Base-by-base conservation (phyloP, 805 yeast species). In the Monosporozyma servazzii region DNA sequence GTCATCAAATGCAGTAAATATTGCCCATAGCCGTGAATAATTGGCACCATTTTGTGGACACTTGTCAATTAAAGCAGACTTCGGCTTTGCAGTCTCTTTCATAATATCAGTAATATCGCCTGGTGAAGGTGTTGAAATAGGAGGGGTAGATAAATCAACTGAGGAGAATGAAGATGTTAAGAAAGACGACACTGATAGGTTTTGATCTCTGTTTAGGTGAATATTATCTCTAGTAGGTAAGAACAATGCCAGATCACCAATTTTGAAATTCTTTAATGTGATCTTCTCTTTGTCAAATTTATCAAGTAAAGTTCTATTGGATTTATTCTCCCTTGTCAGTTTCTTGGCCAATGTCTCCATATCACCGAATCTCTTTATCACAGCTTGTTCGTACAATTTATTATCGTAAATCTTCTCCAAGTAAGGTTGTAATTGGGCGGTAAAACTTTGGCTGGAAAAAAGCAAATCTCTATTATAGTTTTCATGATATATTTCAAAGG, bases 261-360 rank as follows among this genome's bases (percentile, higher is more conserved):
- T 68, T 52, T 77, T 77, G 68, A 91, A 91, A 56, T 79, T 74
- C 53, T 75, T 76, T 56, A 89, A 75, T 0, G 93, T 75, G 3
- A 91, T 76, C 61, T 82, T 84, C 46, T 75, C 69, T 31, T 54
- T 51, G 33, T 59, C 58, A 39, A 51, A 56, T 40, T 59, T 60
- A 5, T 62, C 62, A 10, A 78, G 53, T n/a, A 56, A 44, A 9
- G 42, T 51, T 21, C 56, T 58, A 47, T 62, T 65, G 27, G 58
- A 62, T 45, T 70, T 68, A 21, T 77, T 58, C 54, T 79, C 84
- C 61, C 83, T 84, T 52, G 90, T 87, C 53, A 87, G 75, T 61
- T 81, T 86, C 60, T 93, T 82, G 2, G 98, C 98, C 58, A 90
- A 75, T 5, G 84, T 79, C 64, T 93, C 98, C 48, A 91, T 95